These are phyloP conservation scores for Macaranga tanarius DNA, from an alignment of 441 rosid species.

Conservation along the genomic window DNA sequence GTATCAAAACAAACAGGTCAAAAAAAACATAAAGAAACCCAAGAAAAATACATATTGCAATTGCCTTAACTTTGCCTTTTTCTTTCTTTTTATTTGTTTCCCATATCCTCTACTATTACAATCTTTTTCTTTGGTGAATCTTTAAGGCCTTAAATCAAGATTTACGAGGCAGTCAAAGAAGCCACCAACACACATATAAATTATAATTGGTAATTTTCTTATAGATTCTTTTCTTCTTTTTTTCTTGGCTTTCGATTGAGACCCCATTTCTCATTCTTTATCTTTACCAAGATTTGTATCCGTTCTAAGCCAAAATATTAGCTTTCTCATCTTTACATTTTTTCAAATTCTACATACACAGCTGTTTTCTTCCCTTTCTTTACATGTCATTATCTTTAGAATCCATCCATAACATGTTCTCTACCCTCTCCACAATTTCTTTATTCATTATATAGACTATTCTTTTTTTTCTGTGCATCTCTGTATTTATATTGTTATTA, in stretches of 20 bases:
- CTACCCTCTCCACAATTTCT: background rate
- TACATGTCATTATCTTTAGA: conserved; percentile 21
- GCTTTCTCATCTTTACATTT: conserved; percentile 16
- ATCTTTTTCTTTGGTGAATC: conserved; percentile 12
- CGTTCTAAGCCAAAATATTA: conserved; percentile 16
- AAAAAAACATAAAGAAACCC: conserved; percentile 28
- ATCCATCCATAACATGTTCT: background rate
- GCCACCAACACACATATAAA: conserved; percentile 1
- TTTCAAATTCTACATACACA: conserved; percentile 14
- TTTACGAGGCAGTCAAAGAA: conserved; percentile 45
- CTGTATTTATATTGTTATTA: too few relatives aligned
- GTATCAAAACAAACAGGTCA: conserved; percentile 11
- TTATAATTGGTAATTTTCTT: conserved; percentile 21
- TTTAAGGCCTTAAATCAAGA: conserved; percentile 19
- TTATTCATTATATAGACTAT: background rate
- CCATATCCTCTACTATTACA: background rate
- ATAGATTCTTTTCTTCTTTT: conserved; percentile 5
- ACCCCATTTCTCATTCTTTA: conserved; percentile 16
- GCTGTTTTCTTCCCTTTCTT: background rate
- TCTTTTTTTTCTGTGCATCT: background rate
- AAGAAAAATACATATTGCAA: conserved; percentile 23
- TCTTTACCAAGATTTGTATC: conserved; percentile 19
- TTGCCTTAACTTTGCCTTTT: conserved; percentile 17
- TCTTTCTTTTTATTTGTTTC: conserved; percentile 13
- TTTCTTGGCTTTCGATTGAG: conserved; percentile 9